Base-by-base conservation (phyloP, 257 asterid species). In the Lycium ferocissimum region DNA sequence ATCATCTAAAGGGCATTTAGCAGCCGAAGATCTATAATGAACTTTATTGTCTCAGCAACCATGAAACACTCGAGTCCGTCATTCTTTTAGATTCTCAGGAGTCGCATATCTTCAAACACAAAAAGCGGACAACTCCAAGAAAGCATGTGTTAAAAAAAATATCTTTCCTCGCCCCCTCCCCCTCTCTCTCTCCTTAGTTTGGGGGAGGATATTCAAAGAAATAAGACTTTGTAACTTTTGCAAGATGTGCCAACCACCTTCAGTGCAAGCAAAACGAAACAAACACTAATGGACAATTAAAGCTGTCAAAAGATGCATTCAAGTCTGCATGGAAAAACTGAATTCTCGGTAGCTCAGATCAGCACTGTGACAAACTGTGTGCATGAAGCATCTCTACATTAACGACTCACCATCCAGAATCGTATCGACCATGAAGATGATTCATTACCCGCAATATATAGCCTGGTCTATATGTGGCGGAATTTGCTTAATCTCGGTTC, bases 391-490 rank as follows among this genome's bases (percentile, higher is more conserved):
- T 15, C 76, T 69, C 26, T 43, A 13, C 51, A 35, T 38, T 69
- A 37, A 69, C 6, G 49, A 69, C 91, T 90, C 85, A 91, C 47
- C 92, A 90, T 73, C 79, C 85, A 83, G 86, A 69, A 63, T 65
- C 33, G n/a, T 82, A 79, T 78, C 17, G 75, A 59, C 81, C 86
- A 83, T 33, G 73, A 14, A 78, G 26, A 9, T 72, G 53, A 86
- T 82, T 54, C 75, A 81, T 92, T 92, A 95, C 82, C 63, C 93
- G 81, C 98, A 94, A 89, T 95, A 95, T 69, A 92, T 89, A 33
- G 92, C 94, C 85, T 91, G 95, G 89, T 95, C 98, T 83, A 95
- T 95, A 56, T 93, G 97, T 22, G 98, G 97, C 61, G 98, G 98
- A 83, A 94, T 94, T 90, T 93, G 97, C 88, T 94, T 93, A 87